These are phyloP conservation scores for Exophiala lecanii-corni DNA, from an alignment of 2,329 filamentous ascomycete species.

Conservation along the genomic window DNA sequence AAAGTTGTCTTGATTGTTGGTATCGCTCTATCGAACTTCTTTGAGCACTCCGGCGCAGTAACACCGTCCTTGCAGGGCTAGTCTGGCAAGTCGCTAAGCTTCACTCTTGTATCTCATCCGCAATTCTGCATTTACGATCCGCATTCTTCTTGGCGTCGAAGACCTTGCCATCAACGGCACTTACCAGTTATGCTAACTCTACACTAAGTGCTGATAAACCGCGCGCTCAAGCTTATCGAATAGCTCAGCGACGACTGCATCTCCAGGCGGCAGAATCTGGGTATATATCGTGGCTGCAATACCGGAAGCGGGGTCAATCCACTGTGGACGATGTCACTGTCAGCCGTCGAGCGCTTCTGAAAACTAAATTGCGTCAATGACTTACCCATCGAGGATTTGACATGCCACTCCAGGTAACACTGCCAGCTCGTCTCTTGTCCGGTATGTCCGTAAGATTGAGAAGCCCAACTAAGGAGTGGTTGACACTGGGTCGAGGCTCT, in stretches of 20 bases:
- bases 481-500: neutral
- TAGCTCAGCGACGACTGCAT: neutral
- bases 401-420: slow-evolving; percentile 2
- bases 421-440: neutral
- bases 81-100: no score
- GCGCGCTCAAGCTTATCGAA: slow-evolving; percentile 2
- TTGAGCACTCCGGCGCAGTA: no score
- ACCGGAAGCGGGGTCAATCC: slow-evolving; percentile 3
- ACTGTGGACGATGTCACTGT: slow-evolving; percentile 1
- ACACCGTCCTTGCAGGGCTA: no score
- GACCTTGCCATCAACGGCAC: no score
- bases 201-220: slow-evolving; percentile 1
- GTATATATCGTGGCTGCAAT: slow-evolving; percentile 1
- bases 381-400: slow-evolving; percentile 8
- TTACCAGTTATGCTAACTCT: neutral
- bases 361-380: neutral
- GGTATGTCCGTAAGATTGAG: slow-evolving; percentile 5
- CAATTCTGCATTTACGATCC: neutral
- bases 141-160: no score
- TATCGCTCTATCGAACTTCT: no score
- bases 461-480: slow-evolving; percentile 2
- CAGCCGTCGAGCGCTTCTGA: neutral
- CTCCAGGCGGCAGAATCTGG: neutral
- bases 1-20: no score
- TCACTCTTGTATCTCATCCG: no score